Base-by-base conservation (phyloP, 257 asterid genomes). In the Euphrasia confusa region DNA sequence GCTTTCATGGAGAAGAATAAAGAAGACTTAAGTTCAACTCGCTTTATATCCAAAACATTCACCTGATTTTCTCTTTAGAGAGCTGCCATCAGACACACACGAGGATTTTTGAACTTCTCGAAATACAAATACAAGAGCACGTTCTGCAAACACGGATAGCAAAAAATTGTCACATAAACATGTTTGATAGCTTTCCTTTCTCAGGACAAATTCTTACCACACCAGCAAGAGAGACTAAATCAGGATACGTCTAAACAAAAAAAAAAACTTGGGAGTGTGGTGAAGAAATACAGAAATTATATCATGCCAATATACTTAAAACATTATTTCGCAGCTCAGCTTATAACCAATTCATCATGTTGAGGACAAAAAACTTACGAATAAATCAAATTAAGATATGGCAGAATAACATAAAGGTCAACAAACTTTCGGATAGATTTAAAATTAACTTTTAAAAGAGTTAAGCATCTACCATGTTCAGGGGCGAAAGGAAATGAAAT, bases 51-150 rank as follows among this genome's bases (percentile, higher is more conserved):
- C 45, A 50, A 54, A 49, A 7, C 40, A 67, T 63, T 50, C 54
- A 89, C 99, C 99, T 72, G 94, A 72, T 79, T 93, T 93, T 81
- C 97, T 85, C 89, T 93, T 89, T 62, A 87, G 71, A 62, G 65
- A 59, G 27, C 79, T 71, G 35, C 76, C 72, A 68, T 81, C 95
- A 61, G 71, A 61, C 33, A 63, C 49, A 68, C 64, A 49, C 59
- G 79, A 35, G 45, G 78, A 67, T 58, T 65, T 73, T 64, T 68
- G 74, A 68, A 81, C 87, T 79, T 93, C 99, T 59, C 97, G 94
- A 71, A 73, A 93, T 60, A 93, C 99, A 83, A 85, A 93, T 64
- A 96, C 97, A 82, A 66, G 81, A 33, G 96, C 95, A 72, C 49
- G 78, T 55, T 81, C 99, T 93, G 85, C 60, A 74, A 62, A 47